Percentiles rank a stretch among this genome's conserved stretches.
Evolutionary conservation across 2,329 filamentous ascomycete species (phyloP).

Genomic region (Madurella mycetomatis): DNA sequence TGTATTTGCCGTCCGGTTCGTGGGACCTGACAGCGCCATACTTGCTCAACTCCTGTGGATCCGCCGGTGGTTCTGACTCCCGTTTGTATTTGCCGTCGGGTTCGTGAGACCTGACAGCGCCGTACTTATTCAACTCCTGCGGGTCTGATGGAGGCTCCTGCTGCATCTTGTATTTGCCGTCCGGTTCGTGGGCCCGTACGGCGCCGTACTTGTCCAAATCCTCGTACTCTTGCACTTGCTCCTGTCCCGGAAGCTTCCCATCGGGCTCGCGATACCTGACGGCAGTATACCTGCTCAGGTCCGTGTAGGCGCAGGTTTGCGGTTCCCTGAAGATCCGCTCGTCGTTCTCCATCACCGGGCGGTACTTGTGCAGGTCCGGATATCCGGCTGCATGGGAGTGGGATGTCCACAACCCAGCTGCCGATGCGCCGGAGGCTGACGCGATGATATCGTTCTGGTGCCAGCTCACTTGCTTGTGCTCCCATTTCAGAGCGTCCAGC

Average conservation of each 20-base stretch:
- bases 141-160: too few species aligned
- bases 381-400: slow-evolving; percentile 20
- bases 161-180: slow-evolving; percentile 18
- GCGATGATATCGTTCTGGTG: slow-evolving; percentile 18
- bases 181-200: slow-evolving; percentile 7
- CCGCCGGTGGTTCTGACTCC: too few species aligned
- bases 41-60: too few species aligned
- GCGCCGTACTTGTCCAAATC: slow-evolving; percentile 39
- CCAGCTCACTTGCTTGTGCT: slow-evolving; percentile 24
- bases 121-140: too few species aligned
- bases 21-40: too few species aligned
- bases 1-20: too few species aligned
- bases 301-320: slow-evolving; percentile 20
- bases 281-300: slow-evolving; percentile 31
- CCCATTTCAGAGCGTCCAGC: slow-evolving; percentile 15
- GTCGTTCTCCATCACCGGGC: slow-evolving; percentile 7
- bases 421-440: slow-evolving; percentile 10
- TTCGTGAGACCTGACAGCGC: too few species aligned
- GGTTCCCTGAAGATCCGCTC: not conserved
- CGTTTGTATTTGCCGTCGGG: too few species aligned
- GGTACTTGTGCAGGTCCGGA: slow-evolving; percentile 35
- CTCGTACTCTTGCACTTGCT: slow-evolving; percentile 31
- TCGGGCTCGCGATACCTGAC: slow-evolving; percentile 29
- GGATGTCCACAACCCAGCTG: slow-evolving; percentile 2
- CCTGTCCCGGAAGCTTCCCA: not conserved